Evolutionary conservation across 2,329 filamentous ascomycete genomes (phyloP), one percentile per base, ranked within the genome.

Genomic region (Paraphaeosphaeria minitans): DNA sequence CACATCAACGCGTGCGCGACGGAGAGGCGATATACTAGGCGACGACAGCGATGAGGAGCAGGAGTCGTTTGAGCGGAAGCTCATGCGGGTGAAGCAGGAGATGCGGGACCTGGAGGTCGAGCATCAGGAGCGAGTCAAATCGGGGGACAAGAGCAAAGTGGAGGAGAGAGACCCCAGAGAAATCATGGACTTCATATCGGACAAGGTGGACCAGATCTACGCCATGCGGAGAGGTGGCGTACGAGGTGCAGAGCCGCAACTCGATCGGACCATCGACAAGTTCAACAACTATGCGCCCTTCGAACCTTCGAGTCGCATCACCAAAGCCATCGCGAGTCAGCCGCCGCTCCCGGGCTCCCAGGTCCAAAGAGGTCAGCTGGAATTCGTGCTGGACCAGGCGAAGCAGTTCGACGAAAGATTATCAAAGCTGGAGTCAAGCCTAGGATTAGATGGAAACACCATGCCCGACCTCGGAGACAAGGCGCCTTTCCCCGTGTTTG

Each of bases 391-490:
- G 37, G 87, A 88, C 35, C 91, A 93, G 75, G 89, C 92, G 7
- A 91, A 93, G 24, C 90, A 95, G 62, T 97, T 99, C 69, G 94
- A 98, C 73, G 84, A 86, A 31, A 87, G 95, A 5, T 85, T 99
- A 21, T 81, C 89, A 2, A 81, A 90, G 31, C 81, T 99, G 49
- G 95, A 99, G 79, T 87, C 87, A 65, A 85, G 88, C 1, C 84
- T 99, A 29, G 95, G 95, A 10, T 84, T 97, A 50, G 89, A 87
- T 42, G 87, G 88, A 22, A 86, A 88, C 0, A 84, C 87, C 12
- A 81, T 90, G 64, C 84, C 89, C 0, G 87, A 88, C 65, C 78
- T 84, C 33, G 87, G 83, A 64, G 64, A 72, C n/a, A 66, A 71
- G 19, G 79, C 71, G 65, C 77, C 83, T 1, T 72, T 74, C 29